Evolutionary conservation across 1,139 yeast genomes (phyloP), one percentile per base, ranked within the genome.

Genomic region (Williopsis jadinii): DNA sequence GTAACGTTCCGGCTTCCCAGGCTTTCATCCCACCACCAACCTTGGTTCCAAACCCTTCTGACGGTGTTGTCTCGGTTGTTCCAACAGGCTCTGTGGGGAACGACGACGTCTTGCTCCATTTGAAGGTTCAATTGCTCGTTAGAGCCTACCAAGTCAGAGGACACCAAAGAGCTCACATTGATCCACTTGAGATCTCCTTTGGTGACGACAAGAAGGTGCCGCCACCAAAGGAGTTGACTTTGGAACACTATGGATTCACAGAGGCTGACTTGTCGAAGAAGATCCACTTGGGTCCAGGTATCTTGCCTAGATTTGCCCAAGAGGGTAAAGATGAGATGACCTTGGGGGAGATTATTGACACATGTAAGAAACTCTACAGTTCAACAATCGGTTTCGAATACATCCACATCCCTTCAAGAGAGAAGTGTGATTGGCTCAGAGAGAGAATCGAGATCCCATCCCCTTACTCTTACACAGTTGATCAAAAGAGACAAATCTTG

Each of bases 101-200:
- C 48, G 60, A 54, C 15, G 58, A 55, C 35, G 88, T 92, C 41
- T 75, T 86, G 53, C 75, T 87, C 49, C 98, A 94, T 64, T 77
- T 92, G 73, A 94, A 92, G 67, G 95, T 88, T 24, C 99, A 92
- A 73, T 77, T 92, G 55, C 74, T 92, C 57, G 97, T 94, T 48
- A 85, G 99, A 65, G 98, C 98, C 35, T 94, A 90, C 69, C 98
- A 92, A 70, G 98, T 92, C 41, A 81, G 97, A 66, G 99, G 98
- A 51, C 98, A 92, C 65, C 85, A 82, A 64, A 87, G 86, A 70
- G 97, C 98, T 39, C 84, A 81, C 59, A 83, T 90, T 48, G 99
- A 92, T 66, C 99, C 99, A 13, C 72, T 92, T 60, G 94, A 85
- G 32, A 84, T 92, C 58, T 79, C 92, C 28, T 86, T 81, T 61